Conservation (phyloP, 768 basidiomycete genomes). For the Epithele typhae region DNA sequence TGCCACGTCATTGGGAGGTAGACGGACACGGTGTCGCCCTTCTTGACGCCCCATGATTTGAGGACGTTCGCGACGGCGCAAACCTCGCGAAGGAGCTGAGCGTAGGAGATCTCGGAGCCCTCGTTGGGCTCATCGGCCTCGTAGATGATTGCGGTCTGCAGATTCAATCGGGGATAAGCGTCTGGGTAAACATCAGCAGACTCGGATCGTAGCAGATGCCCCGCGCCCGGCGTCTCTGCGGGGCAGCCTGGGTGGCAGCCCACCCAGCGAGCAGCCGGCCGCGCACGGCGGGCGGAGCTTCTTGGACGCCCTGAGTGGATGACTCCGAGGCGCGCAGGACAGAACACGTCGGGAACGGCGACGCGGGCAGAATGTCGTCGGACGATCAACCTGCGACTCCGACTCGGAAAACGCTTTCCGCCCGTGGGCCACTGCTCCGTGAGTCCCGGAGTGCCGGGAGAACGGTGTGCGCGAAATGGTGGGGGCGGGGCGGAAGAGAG, state of each 20-base stretch:
- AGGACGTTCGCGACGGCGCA: conserved; percentile 89
- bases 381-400: no score
- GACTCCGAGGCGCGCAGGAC: no score
- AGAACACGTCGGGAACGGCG: no score
- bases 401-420: not conserved
- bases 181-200: not conserved
- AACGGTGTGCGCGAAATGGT: no score
- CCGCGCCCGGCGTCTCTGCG: no score
- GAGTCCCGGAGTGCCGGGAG: not conserved
- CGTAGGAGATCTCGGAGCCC: conserved; percentile 72
- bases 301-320: no score
- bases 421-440: no score
- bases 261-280: no score
- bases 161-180: not conserved
- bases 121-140: conserved; percentile 93
- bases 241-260: no score
- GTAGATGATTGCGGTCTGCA: conserved; percentile 91
- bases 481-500: not conserved
- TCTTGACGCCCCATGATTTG: conserved; percentile 84
- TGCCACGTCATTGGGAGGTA: conserved; percentile 97
- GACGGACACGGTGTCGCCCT: conserved; percentile 91
- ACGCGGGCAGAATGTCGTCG: no score
- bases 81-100: conserved; percentile 86
- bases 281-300: no score
- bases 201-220: no score